Base-by-base conservation (phyloP, 768 basidiomycete species). In the Botryobasidium botryosum region DNA sequence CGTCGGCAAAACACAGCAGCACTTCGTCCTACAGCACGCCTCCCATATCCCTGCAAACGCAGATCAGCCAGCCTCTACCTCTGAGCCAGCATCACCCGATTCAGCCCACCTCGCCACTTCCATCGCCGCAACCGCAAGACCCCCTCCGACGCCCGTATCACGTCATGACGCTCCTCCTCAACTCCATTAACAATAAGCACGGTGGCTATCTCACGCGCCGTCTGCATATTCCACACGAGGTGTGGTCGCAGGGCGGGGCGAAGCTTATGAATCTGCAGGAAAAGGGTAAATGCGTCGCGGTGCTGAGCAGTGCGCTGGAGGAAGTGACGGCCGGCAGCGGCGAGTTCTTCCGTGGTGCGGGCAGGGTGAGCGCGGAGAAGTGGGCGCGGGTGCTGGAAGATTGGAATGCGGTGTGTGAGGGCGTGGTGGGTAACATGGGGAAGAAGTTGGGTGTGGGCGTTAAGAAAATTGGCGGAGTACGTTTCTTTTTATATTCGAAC, bases 161-260 rank as follows among this genome's bases (percentile, higher is more conserved):
- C 58, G 71, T 92, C 71, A 90, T 92, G 86, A 66, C 68, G 49
- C 70, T 85, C 20, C 64, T 92, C 29, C 69, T 76, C 48, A 72
- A 66, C 42, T 86, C 86, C 23, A 91, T 91, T 75, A 70, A 67
- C 29, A 76, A 75, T 29, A 67, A 70, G 49, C 75, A 79, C 3
- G 88, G 88, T n/a, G 86, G 84, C 26, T 91, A 90, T 59, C 66
- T 92, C 45, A 88, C 85, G 13, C 78, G 77, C 37, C 72, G 79
- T 37, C 61, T 92, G 52, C 87, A 88, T 59, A 81, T 92, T 24
- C 86, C 88, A 12, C 74, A 75, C 45, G 83, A 85, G 56, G 80
- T 90, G 20, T 92, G 88, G 88, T 45, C 83, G 35, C 82, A 86
- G 57, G 80, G 81, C 24, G 86, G 87, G 33, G 83, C 80, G 25